These are phyloP conservation scores for Puccinia triticina DNA, from an alignment of 1,284 basidiomycete genomes.

Conservation along the genomic window DNA sequence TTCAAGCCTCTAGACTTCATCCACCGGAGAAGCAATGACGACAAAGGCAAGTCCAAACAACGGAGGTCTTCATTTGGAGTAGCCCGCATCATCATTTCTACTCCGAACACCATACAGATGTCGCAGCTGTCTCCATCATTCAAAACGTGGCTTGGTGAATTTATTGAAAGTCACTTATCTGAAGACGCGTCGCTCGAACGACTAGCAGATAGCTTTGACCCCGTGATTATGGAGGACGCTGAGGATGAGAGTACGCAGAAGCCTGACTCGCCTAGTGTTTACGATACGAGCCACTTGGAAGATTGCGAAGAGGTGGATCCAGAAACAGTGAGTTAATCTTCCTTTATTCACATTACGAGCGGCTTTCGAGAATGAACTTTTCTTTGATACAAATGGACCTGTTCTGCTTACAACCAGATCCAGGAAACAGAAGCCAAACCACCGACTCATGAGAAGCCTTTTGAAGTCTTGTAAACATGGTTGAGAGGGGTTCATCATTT, in stretches of 20 bases:
- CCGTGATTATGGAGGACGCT: neutral
- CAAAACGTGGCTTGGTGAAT: slow-evolving; percentile 6
- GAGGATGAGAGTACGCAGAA: neutral
- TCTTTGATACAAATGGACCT: too few species aligned
- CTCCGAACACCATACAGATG: neutral
- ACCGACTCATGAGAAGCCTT: slow-evolving; percentile 37
- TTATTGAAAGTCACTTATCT: neutral
- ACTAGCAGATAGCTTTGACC: neutral
- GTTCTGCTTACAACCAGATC: too few species aligned
- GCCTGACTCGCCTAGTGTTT: slow-evolving; percentile 6
- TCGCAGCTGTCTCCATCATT: slow-evolving; percentile 15
- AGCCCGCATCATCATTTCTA: slow-evolving; percentile 4
- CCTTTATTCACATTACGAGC: neutral
- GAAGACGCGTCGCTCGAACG: neutral
- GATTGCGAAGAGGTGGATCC: neutral
- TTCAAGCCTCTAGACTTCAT: neutral
- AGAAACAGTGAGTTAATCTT: neutral
- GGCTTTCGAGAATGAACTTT: neutral
- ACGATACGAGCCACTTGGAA: too few species aligned
- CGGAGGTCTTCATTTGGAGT: slow-evolving; percentile 2
- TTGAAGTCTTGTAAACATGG: neutral
- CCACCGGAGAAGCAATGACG: neutral
- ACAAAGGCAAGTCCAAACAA: neutral
- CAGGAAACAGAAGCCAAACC: too few species aligned
- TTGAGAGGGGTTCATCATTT: neutral